Evolutionary conservation across 768 basidiomycete species (phyloP).

Genomic region (Leccinellum albellum): DNA sequence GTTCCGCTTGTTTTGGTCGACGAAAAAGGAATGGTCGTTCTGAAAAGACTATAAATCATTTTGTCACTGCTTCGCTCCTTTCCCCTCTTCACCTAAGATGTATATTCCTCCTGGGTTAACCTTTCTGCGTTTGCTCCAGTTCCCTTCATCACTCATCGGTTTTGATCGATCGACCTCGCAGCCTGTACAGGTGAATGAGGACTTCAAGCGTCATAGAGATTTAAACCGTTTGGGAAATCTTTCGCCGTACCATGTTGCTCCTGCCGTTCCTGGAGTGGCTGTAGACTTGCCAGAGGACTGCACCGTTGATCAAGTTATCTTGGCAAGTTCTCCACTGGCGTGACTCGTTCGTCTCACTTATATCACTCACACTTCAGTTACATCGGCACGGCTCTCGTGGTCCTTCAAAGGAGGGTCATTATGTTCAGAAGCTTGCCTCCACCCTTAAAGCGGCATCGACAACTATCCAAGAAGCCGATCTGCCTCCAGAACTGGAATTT

Average conservation of each 20-base stretch:
- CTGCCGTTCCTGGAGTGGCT: slow-evolving; percentile 24
- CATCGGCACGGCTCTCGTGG: slow-evolving; percentile 41
- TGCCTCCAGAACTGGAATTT: slow-evolving; percentile 34
- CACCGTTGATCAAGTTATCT: slow-evolving; percentile 37
- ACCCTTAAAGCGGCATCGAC: slow-evolving; percentile 27
- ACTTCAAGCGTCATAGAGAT: not conserved
- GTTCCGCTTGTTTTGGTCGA: too few species aligned
- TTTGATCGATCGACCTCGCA: not conserved
- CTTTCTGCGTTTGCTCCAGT: slow-evolving; percentile 13
- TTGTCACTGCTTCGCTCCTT: not conserved
- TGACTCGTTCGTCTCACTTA: not conserved
- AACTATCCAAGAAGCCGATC: slow-evolving; percentile 23
- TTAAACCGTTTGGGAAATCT: slow-evolving; percentile 32
- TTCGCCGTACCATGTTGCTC: slow-evolving; percentile 36
- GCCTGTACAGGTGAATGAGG: not conserved
- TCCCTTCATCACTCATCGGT: slow-evolving; percentile 2
- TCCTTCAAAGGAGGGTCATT: slow-evolving; percentile 26
- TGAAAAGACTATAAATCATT: too few species aligned
- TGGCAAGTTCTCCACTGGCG: slow-evolving; percentile 24
- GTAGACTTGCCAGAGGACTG: slow-evolving; percentile 37
- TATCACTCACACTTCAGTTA: slow-evolving; percentile 28
- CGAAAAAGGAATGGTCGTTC: too few species aligned
- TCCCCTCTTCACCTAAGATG: slow-evolving; percentile 3
- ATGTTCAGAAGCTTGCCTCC: slow-evolving; percentile 30
- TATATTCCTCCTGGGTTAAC: slow-evolving; percentile 13